phyloP scores from a whole-genome alignment of 306 rosid genomes.

The Cucumis melo region DNA sequence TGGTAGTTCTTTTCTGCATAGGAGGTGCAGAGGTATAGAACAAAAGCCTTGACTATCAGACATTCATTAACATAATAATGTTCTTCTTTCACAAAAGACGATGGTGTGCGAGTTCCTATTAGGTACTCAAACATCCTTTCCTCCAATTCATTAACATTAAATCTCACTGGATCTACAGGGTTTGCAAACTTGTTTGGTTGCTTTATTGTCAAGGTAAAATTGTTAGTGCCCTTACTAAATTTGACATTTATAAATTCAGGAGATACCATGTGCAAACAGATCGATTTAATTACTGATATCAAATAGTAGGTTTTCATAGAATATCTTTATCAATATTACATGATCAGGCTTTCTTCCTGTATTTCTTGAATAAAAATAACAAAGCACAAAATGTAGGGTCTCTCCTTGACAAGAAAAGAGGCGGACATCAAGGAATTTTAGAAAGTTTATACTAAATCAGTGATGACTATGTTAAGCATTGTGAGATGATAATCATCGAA shows the following conservation, averaged over 20 bases:
- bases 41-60: background rate
- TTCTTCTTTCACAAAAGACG: background rate
- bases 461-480: background rate
- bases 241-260: background rate
- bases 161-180: conserved; percentile 52
- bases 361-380: background rate
- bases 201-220: conserved; percentile 59
- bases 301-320: background rate
- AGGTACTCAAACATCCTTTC: background rate
- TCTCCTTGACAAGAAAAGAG: background rate
- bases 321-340: background rate
- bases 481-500: background rate
- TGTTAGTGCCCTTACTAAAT: background rate
- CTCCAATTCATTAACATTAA: conserved; percentile 13
- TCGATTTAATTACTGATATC: background rate
- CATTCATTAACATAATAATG: background rate
- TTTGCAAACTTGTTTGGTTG: conserved; percentile 85
- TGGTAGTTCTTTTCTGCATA: conserved; percentile 91
- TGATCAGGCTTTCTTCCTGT: background rate
- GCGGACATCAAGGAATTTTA: background rate
- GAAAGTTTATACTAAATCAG: background rate
- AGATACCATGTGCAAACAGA: background rate
- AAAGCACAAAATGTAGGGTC: background rate
- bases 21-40: conserved; percentile 80
- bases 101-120: background rate